Evolutionary conservation across 2,329 filamentous ascomycete species (phyloP), one percentile per base, ranked within the genome.

Genomic region (Alternaria ethzedia): DNA sequence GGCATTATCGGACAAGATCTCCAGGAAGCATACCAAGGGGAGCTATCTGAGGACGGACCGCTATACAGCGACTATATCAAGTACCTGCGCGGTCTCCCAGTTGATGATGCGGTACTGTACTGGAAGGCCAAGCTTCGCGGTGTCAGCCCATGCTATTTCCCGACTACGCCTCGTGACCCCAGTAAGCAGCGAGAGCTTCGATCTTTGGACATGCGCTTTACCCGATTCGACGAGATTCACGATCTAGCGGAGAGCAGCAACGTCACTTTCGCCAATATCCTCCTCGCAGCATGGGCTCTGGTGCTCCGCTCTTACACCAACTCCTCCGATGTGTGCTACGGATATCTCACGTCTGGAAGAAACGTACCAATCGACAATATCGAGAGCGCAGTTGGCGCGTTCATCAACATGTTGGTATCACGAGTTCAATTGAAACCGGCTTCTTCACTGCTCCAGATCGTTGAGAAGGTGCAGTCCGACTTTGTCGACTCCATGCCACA

Each of bases 331-430:
- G 70, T 79, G 2, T 79, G 77, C 59, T 80, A 79, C 44, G 78
- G 77, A 8, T 80, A 80, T 50, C 68, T 79, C 11, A 78, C 78
- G 3, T 78, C 78, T 1, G 78, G 78, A 10, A 76, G 78, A 10
- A 83, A 86, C 67, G 76, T 82, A 13, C 81, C 82, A 3, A 73
- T 86, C 9, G 71, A 79, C 6, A 79, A 79, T 2, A 82, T 86
- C 11, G 78, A 84, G 51, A 78, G 82, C 25, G 81, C 82, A 20
- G 81, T 85, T 46, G 84, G 84, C 1, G 76, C 82, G 5, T 81
- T 82, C 59, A 81, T 83, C 61, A 82, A 81, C 60, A 83, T 83
- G 75, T 59, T 77, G 30, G 75, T 77, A 13, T 75, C 69, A 15
- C 70, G 76, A 3, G 57, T 70, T 13, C 50, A 64, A 3, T 32